These are phyloP conservation scores for Agrocybe praecox DNA, from an alignment of 768 basidiomycete species.

Conservation along the genomic window DNA sequence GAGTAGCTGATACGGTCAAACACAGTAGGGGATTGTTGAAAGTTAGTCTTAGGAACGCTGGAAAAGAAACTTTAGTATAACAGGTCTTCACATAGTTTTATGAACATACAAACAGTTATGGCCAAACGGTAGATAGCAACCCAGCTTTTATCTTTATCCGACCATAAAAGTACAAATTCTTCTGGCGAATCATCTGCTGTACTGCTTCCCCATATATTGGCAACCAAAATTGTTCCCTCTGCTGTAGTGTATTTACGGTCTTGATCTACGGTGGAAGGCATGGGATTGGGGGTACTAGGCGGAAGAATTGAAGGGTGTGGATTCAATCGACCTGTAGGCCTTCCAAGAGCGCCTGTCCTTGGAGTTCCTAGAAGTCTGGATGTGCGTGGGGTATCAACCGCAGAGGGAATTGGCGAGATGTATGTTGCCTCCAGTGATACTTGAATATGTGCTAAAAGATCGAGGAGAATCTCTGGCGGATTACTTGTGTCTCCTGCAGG, in stretches of 20 bases:
- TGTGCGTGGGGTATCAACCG: slow-evolving; percentile 34
- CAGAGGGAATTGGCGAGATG: slow-evolving; percentile 53
- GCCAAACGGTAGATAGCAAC: slow-evolving; percentile 78
- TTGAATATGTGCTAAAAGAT: slow-evolving; percentile 71
- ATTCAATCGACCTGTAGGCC: slow-evolving; percentile 34
- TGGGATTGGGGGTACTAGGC: slow-evolving; percentile 84
- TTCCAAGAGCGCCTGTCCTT: slow-evolving; percentile 48
- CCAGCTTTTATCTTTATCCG: slow-evolving; percentile 63
- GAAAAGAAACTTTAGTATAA: slow-evolving; percentile 5
- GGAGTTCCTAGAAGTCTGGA: slow-evolving; percentile 51
- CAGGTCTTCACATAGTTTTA: not conserved
- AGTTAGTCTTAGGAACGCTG: slow-evolving; percentile 75
- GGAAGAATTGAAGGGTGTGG: slow-evolving; percentile 73
- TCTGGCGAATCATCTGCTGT: slow-evolving; percentile 47
- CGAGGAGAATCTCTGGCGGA: slow-evolving; percentile 51
- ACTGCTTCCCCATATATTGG: slow-evolving; percentile 76
- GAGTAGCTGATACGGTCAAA: slow-evolving; percentile 81
- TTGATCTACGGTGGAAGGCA: slow-evolving; percentile 68
- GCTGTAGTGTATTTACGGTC: slow-evolving; percentile 79
- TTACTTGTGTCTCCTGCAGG: slow-evolving; percentile 34
- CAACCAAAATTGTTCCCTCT: slow-evolving; percentile 74
- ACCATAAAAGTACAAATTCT: slow-evolving; percentile 69
- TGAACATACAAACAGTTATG: slow-evolving; percentile 76
- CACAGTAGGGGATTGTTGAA: slow-evolving; percentile 79
- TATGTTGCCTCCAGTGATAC: slow-evolving; percentile 83